Evolutionary conservation across 768 basidiomycete species (phyloP).

Genomic region (Polyporus arcularius): DNA sequence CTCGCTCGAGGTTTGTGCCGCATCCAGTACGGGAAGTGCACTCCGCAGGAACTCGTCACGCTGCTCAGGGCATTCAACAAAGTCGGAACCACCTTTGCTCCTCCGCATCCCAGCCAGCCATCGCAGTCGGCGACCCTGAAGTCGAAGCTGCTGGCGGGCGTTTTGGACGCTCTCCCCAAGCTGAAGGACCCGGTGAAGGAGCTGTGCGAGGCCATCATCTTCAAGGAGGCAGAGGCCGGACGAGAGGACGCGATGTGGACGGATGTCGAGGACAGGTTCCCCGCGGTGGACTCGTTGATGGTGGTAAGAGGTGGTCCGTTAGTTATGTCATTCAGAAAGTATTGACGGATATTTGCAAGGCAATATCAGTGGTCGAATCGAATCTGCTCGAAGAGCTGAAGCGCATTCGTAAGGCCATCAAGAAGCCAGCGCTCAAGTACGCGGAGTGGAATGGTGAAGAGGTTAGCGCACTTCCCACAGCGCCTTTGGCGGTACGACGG

Average conservation of each 20-base stretch:
- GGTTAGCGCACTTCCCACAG: constrained; percentile 40
- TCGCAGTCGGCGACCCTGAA: constrained; percentile 48
- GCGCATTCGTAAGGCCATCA: constrained; percentile 66
- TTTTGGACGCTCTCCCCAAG: constrained; percentile 67
- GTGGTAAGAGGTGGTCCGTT: constrained; percentile 47
- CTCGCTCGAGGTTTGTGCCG: constrained; percentile 83
- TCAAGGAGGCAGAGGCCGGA: constrained; percentile 65
- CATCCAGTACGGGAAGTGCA: constrained; percentile 92
- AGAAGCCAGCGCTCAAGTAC: constrained; percentile 74
- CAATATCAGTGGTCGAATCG: constrained; percentile 63
- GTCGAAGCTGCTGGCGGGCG: constrained; percentile 67
- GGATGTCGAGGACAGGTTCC: constrained; percentile 48
- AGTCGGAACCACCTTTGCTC: constrained; percentile 64
- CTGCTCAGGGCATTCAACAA: constrained; percentile 77
- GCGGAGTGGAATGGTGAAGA: constrained; percentile 67
- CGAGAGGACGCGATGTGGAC: constrained; percentile 73
- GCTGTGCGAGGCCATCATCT: constrained; percentile 56
- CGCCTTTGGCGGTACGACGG: neutral
- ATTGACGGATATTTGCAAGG: constrained; percentile 39
- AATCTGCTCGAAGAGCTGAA: constrained; percentile 78
- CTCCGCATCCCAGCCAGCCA: constrained; percentile 25
- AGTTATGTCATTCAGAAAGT: neutral
- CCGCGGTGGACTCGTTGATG: constrained; percentile 56
- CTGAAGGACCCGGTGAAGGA: constrained; percentile 55
- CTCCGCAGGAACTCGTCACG: constrained; percentile 76